Base-by-base conservation (phyloP, 1,139 yeast genomes). In the Scheffersomyces segobiensis region DNA sequence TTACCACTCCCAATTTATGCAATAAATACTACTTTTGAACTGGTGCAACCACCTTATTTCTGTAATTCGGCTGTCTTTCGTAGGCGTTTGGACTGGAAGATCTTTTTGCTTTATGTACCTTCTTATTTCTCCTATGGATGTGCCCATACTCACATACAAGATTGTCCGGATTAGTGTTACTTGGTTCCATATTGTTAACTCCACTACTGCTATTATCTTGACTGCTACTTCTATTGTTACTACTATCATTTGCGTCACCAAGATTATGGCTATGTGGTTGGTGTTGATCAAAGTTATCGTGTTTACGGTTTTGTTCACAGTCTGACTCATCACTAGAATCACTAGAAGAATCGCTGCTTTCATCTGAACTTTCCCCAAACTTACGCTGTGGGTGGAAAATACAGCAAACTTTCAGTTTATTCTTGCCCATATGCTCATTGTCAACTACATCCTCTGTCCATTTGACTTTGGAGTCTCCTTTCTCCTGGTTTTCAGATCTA, bases 351-450 rank as follows among this genome's bases (percentile, higher is more conserved):
- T 71, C 73, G 20, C 68, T 67, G 49, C 72, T 66, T 10, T 72
- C 70, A 12, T 71, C 72, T 20, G 82, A 76, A 60, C 57, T 63
- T 53, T 65, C 67, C 18, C 67, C 95, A 67, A 87, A 89, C 64
- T 86, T 89, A 46, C 86, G 79, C 55, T 88, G 89, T 2, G 97
- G 97, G 68, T 92, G 97, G 76, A 89, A 95, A 22, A 95, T 93
- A 66, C 99, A 93, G 71, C 99, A 95, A n/a, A 93, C 88, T 73
- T 93, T 95, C 20, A 97, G 85, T 71, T 92, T 93, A 76, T 93
- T 93, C 77, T 85, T 90, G 68, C 88, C 84, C 89, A 95, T 80
- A 70, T 89, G 77, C 73, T 93, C 99, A 69, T 93, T 93, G 73
- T 93, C 98, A 5, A 93, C 80, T 4, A 92, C 95, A 55, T 88